Conservation (phyloP, 2,329 filamentous ascomycete species). For the Coleophoma eucalyptorum region DNA sequence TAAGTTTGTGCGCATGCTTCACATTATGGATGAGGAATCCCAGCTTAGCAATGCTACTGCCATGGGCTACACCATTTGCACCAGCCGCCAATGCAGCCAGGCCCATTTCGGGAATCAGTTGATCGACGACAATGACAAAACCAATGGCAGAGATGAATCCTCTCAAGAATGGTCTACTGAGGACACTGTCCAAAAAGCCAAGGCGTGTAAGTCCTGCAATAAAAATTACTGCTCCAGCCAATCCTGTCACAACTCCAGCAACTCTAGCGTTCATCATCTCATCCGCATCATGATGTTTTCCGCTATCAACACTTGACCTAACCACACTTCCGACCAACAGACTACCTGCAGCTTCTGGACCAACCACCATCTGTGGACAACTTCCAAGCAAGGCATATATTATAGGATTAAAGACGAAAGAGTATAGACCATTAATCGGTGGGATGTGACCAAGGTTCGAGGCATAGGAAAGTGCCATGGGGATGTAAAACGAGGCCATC, state of each 20-base stretch:
- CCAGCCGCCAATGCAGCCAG: constrained; percentile 63
- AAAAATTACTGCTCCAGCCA: constrained; percentile 87
- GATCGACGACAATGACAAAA: constrained; percentile 93
- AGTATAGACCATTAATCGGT: constrained; percentile 89
- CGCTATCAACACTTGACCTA: constrained; percentile 68
- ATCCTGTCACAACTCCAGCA: constrained; percentile 81
- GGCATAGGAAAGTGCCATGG: constrained; percentile 92
- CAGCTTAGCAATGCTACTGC: constrained; percentile 83
- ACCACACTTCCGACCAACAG: constrained; percentile 86
- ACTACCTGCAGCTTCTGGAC: constrained; percentile 90
- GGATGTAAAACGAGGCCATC: constrained; percentile 98
- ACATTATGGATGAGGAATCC: constrained; percentile 71
- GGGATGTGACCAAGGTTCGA: constrained; percentile 90
- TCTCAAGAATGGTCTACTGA: constrained; percentile 86
- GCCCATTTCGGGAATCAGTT: constrained; percentile 87
- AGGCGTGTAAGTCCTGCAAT: constrained; percentile 79
- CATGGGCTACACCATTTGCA: constrained; percentile 65
- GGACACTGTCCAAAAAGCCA: constrained; percentile 90
- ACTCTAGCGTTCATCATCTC: constrained; percentile 71
- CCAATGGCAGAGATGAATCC: constrained; percentile 98
- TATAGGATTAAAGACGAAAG: constrained; percentile 88
- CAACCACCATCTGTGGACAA: constrained; percentile 89
- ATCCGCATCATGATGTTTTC: constrained; percentile 60
- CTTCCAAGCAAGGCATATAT: constrained; percentile 90
- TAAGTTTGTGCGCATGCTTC: constrained; percentile 66